These are phyloP conservation scores for Blastobotrys chiropterorum DNA, from an alignment of 805 yeast species.

Conservation along the genomic window DNA sequence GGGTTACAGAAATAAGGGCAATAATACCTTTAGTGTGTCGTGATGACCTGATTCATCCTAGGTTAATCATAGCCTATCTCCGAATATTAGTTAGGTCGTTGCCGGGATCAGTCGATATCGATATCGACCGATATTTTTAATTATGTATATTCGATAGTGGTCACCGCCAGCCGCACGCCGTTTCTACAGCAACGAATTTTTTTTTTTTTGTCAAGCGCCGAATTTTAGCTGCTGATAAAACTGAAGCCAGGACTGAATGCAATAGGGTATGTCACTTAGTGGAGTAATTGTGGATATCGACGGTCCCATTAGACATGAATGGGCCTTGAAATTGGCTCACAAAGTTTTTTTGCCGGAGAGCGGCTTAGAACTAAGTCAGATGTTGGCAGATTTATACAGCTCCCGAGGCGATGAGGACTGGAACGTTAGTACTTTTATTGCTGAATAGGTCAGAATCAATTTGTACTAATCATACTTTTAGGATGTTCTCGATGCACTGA, in stretches of 20 bases:
- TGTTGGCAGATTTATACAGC: conserved; percentile 1
- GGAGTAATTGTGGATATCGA: neutral
- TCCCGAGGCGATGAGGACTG: conserved; percentile 1
- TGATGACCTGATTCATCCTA: too few relatives aligned
- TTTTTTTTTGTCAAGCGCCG: neutral
- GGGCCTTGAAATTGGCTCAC: neutral
- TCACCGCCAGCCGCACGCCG: neutral
- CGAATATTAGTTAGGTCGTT: too few relatives aligned
- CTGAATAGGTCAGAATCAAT: neutral
- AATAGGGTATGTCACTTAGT: neutral
- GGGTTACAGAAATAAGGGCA: too few relatives aligned
- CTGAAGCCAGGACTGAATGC: neutral
- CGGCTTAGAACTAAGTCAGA: neutral
- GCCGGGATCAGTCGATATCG: too few relatives aligned
- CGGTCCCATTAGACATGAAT: neutral
- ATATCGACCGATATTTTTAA: neutral
- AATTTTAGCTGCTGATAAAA: neutral
- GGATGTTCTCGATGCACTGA: neutral
- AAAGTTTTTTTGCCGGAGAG: neutral
- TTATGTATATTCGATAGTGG: neutral
- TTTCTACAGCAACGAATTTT: neutral
- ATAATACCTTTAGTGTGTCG: too few relatives aligned
- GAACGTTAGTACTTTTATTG: neutral
- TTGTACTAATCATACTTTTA: neutral
- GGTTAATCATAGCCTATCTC: too few relatives aligned